phyloP scores from a whole-genome alignment of 352 stramenopile genomes.

The Phytophthora fragariaefolia region DNA sequence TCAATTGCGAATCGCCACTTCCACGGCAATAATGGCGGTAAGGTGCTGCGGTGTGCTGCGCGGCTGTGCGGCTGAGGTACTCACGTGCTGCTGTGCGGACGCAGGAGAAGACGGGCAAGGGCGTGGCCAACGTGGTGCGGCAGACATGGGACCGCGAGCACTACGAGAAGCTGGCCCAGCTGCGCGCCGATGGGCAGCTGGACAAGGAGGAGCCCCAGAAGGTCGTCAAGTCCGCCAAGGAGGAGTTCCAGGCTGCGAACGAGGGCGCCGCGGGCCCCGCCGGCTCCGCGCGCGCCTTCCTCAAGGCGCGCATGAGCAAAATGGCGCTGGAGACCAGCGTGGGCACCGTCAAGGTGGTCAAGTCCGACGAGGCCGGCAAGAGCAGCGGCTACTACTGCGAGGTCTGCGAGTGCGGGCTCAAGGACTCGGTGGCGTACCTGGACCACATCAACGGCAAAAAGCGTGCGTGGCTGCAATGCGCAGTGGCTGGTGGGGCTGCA shows the following conservation, averaged over 20 bases:
- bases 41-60: not conserved
- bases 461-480: slow-evolving; percentile 82
- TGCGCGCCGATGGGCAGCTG: slow-evolving; percentile 76
- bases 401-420: slow-evolving; percentile 92
- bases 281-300: slow-evolving; percentile 74
- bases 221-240: slow-evolving; percentile 68
- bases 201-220: slow-evolving; percentile 67
- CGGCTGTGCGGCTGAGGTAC: not conserved
- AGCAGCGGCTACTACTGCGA: slow-evolving; percentile 93
- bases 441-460: slow-evolving; percentile 97
- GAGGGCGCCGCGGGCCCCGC: slow-evolving; percentile 67
- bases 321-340: slow-evolving; percentile 87
- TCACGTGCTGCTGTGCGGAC: not conserved
- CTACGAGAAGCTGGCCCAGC: slow-evolving; percentile 80
- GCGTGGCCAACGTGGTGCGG: slow-evolving; percentile 82
- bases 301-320: slow-evolving; percentile 78
- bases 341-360: slow-evolving; percentile 89
- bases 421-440: slow-evolving; percentile 94
- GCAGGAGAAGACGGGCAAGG: slow-evolving; percentile 60
- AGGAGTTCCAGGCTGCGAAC: slow-evolving; percentile 80
- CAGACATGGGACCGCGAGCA: slow-evolving; percentile 85
- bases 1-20: slow-evolving; percentile 1
- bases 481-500: no score
- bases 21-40: not conserved
- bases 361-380: slow-evolving; percentile 79